Percentiles rank a stretch among this genome's conserved stretches.
phyloP scores from a whole-genome alignment of 2,329 filamentous ascomycete species.

The Epichloe sylvatica region DNA sequence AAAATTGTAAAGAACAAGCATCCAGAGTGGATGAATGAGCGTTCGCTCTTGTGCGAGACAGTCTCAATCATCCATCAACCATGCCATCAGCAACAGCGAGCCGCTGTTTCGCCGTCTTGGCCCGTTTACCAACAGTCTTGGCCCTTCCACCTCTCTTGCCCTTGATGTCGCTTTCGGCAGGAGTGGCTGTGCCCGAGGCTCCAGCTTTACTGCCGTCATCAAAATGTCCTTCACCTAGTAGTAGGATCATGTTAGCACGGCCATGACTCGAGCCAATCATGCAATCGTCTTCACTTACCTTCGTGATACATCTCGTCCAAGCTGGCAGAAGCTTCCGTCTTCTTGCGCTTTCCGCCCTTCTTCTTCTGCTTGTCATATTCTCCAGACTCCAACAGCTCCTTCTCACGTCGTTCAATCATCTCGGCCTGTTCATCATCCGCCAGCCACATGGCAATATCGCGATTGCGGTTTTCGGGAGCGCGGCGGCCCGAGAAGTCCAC shows the following conservation, averaged over 20 bases:
- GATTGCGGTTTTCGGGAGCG: conserved; percentile 79
- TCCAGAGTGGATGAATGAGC: neutral
- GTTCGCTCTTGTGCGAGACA: neutral
- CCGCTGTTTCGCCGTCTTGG: conserved; percentile 55
- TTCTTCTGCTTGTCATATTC: conserved; percentile 51
- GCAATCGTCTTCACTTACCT: conserved; percentile 45
- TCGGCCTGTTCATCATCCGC: conserved; percentile 94
- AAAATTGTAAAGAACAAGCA: neutral
- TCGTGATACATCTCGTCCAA: conserved; percentile 99
- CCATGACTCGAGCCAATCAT: neutral
- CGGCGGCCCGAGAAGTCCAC: conserved; percentile 94
- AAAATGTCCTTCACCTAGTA: conserved; percentile 90
- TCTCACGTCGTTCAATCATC: conserved; percentile 83
- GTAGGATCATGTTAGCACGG: conserved; percentile 1
- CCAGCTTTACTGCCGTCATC: conserved; percentile 64
- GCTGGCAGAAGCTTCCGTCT: conserved; percentile 44
- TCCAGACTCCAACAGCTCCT: conserved; percentile 65
- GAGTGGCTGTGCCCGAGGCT: conserved; percentile 69
- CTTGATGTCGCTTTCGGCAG: conserved; percentile 44
- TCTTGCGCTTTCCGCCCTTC: conserved; percentile 43
- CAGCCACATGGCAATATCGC: conserved; percentile 98
- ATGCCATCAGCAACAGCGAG: conserved; percentile 53
- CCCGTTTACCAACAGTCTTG: conserved; percentile 37
- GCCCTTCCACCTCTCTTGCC: conserved; percentile 40
- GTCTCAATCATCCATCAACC: conserved; percentile 15